Evolutionary conservation across 2,329 filamentous ascomycete genomes (phyloP).

Genomic region (Hypoxylon sp.): DNA sequence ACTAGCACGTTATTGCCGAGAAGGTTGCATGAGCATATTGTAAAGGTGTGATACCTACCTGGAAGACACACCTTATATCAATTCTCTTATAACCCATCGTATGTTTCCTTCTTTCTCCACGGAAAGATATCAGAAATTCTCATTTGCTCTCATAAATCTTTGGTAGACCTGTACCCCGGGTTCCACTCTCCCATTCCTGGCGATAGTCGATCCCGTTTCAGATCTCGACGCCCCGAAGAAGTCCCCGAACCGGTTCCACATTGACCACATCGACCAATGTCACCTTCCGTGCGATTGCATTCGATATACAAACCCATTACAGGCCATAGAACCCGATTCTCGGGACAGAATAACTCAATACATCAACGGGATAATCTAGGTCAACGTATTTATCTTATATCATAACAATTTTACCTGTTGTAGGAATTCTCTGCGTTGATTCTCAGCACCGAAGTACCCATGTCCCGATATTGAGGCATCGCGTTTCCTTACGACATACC

Average conservation of each 20-base stretch:
- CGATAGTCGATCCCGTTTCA: conserved; percentile 28
- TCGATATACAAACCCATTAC: background rate
- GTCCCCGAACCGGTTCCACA: background rate
- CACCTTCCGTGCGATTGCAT: background rate
- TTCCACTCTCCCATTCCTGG: conserved; percentile 14
- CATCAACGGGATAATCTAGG: background rate
- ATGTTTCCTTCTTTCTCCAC: background rate
- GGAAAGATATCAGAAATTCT: background rate
- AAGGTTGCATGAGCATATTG: background rate
- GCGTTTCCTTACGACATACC: background rate
- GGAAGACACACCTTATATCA: background rate
- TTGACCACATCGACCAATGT: background rate
- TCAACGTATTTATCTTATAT: background rate
- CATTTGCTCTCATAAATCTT: background rate
- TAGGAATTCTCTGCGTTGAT: background rate
- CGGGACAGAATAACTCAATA: background rate
- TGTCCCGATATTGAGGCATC: background rate
- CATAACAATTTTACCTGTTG: background rate
- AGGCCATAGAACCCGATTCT: background rate
- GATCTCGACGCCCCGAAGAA: conserved; percentile 9
- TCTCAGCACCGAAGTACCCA: background rate
- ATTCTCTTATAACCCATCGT: background rate
- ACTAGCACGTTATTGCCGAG: background rate
- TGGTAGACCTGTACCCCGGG: conserved; percentile 2
- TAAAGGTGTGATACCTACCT: background rate